Percentiles rank a stretch among this genome's conserved stretches.
Conservation (phyloP, 202 grass and related monocot species). For the Elaeis oleifera region DNA sequence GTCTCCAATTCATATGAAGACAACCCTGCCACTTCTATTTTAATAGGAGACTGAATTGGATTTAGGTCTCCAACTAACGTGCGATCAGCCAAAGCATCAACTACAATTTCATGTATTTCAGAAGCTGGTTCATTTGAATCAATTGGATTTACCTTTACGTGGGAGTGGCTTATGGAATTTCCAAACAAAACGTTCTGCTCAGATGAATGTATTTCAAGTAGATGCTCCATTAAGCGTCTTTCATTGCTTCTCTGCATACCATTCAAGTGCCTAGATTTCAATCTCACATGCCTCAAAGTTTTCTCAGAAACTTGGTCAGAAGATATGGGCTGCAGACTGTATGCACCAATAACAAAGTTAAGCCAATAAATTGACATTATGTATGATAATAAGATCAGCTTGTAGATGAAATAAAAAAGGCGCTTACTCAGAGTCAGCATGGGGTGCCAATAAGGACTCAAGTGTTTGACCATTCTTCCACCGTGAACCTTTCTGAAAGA, state of each 20-base stretch:
- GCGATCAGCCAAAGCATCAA: slow-evolving; percentile 28
- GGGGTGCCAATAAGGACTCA: slow-evolving; percentile 62
- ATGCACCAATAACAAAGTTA: not conserved
- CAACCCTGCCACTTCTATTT: slow-evolving; percentile 36
- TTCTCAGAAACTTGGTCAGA: slow-evolving; percentile 57
- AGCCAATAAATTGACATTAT: not conserved
- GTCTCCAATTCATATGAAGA: slow-evolving; percentile 25
- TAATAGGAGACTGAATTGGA: slow-evolving; percentile 23
- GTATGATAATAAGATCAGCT: slow-evolving; percentile 15
- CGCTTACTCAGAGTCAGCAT: slow-evolving; percentile 50
- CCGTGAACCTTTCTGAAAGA: slow-evolving; percentile 57
- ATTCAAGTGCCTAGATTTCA: slow-evolving; percentile 52
- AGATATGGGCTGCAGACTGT: slow-evolving; percentile 38
- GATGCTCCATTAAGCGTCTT: slow-evolving; percentile 43
- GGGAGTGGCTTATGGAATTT: slow-evolving; percentile 33
- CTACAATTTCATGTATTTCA: not conserved
- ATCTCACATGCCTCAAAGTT: slow-evolving; percentile 59
- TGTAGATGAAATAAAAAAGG: not conserved
- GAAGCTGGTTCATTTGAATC: slow-evolving; percentile 37
- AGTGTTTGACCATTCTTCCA: slow-evolving; percentile 89
- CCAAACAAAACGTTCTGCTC: slow-evolving; percentile 60
- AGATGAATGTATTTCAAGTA: slow-evolving; percentile 73
- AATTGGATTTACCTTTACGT: slow-evolving; percentile 36
- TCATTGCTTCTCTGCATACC: slow-evolving; percentile 37
- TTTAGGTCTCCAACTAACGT: slow-evolving; percentile 30